These are phyloP conservation scores for Artomyces pyxidatus DNA, from an alignment of 768 basidiomycete genomes.

Conservation along the genomic window DNA sequence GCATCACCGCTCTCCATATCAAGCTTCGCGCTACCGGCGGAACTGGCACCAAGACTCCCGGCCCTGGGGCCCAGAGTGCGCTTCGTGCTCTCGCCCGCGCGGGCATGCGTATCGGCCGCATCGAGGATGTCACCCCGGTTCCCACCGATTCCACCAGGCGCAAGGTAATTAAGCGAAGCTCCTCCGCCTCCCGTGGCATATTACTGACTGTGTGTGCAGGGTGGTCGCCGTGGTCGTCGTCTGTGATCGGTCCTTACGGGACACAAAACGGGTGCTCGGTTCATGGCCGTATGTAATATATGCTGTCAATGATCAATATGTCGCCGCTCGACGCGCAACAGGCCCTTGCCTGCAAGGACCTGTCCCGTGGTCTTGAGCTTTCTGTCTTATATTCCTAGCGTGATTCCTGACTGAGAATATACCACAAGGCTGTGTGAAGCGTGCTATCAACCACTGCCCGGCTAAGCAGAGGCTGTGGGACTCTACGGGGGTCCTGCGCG, in stretches of 20 bases:
- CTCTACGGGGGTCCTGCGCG: no score
- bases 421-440: no score
- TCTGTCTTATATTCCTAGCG: conserved; percentile 10
- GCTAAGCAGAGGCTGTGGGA: no score
- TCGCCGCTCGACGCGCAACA: conserved; percentile 88
- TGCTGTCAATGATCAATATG: conserved; percentile 43
- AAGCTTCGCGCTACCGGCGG: conserved; percentile 98
- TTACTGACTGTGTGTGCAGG: conserved; percentile 37
- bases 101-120: conserved; percentile 96
- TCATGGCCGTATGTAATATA: conserved; percentile 28
- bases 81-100: conserved; percentile 97
- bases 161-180: conserved; percentile 53
- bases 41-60: conserved; percentile 98
- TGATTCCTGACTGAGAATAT: no score
- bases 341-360: conserved; percentile 40
- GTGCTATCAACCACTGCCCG: no score
- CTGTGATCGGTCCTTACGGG: conserved; percentile 37
- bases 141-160: conserved; percentile 96
- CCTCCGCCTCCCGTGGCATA: neutral
- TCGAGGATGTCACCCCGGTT: conserved; percentile 96
- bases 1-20: conserved; percentile 97
- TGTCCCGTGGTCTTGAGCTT: conserved; percentile 67
- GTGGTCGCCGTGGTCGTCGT: conserved; percentile 99
- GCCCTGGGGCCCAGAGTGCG: conserved; percentile 96
- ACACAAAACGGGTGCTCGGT: conserved; percentile 20